Percentiles rank a stretch among this genome's conserved stretches.
Evolutionary conservation across 768 basidiomycete species (phyloP).

Genomic region (Boletus speciosus): DNA sequence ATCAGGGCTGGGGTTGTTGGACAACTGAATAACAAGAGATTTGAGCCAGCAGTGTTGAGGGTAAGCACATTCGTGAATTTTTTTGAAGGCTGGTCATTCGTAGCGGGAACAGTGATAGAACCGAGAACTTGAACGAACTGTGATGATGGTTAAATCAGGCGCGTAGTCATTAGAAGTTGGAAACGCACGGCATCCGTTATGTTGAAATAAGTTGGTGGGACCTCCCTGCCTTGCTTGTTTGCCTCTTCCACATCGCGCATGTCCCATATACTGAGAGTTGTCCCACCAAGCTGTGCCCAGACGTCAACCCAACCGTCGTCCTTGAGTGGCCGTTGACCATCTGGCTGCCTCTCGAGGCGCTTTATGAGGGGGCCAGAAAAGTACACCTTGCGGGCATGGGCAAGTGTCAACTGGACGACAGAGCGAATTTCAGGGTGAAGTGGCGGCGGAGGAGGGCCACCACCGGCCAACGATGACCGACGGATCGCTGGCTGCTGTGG

Average conservation of each 20-base stretch:
- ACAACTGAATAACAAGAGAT: constrained; percentile 86
- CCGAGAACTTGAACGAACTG: constrained; percentile 81
- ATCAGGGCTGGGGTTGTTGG: constrained; percentile 64
- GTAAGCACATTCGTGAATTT: constrained; percentile 79
- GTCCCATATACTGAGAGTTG: constrained; percentile 88
- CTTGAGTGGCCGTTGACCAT: constrained; percentile 64
- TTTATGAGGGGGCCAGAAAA: constrained; percentile 82
- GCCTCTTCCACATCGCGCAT: constrained; percentile 87
- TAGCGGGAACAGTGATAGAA: constrained; percentile 62
- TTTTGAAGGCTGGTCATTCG: constrained; percentile 45
- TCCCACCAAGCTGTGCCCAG: constrained; percentile 88
- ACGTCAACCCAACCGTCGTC: constrained; percentile 82
- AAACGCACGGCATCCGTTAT: constrained; percentile 79
- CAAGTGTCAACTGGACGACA: constrained; percentile 66
- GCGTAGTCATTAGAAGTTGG: background rate
- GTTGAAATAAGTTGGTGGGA: constrained; percentile 85
- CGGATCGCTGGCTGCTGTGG: constrained; percentile 22
- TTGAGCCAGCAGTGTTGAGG: constrained; percentile 91
- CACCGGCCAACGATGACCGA: constrained; percentile 15
- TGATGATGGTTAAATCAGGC: constrained; percentile 7
- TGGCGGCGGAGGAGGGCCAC: constrained; percentile 33
- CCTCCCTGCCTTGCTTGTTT: constrained; percentile 72
- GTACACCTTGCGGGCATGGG: constrained; percentile 83
- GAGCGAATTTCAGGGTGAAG: constrained; percentile 83
- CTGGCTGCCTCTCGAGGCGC: constrained; percentile 70